Percentiles rank a stretch among this genome's conserved stretches.
Conservation (phyloP, 805 yeast species). For the Kregervanrija fluxuum region DNA sequence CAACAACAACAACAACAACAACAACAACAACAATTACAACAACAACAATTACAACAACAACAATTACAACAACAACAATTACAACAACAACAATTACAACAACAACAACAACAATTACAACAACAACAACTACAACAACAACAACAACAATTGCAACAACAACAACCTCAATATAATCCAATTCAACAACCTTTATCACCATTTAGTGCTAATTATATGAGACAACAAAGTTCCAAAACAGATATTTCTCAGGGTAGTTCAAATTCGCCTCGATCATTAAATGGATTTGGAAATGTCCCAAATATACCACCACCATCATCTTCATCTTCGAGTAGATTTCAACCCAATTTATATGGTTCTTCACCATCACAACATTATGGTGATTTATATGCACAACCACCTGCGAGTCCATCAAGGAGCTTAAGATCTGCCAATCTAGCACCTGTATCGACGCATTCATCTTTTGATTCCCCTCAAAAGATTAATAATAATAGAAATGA, state of each 20-base stretch:
- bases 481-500: background rate
- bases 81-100: conserved; percentile 9
- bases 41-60: conserved; percentile 20
- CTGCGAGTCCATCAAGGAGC: conserved; percentile 29
- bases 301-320: conserved; percentile 5
- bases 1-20: conserved; percentile 4
- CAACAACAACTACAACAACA: conserved; percentile 26
- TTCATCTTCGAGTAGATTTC: conserved; percentile 4
- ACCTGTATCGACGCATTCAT: conserved; percentile 25
- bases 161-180: conserved; percentile 8
- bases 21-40: too few relatives aligned
- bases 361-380: conserved; percentile 18
- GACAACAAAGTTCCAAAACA: conserved; percentile 17
- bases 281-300: background rate
- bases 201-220: conserved; percentile 14
- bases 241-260: conserved; percentile 11
- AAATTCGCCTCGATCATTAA: conserved; percentile 11
- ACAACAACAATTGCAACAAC: conserved; percentile 26
- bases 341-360: conserved; percentile 13
- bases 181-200: conserved; percentile 14
- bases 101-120: conserved; percentile 12
- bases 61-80: conserved; percentile 1
- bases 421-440: conserved; percentile 24
- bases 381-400: conserved; percentile 22
- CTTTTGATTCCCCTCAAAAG: conserved; percentile 23